phyloP scores from a whole-genome alignment of 176 grass and related monocot genomes.

The Eremochloa ophiuroides region DNA sequence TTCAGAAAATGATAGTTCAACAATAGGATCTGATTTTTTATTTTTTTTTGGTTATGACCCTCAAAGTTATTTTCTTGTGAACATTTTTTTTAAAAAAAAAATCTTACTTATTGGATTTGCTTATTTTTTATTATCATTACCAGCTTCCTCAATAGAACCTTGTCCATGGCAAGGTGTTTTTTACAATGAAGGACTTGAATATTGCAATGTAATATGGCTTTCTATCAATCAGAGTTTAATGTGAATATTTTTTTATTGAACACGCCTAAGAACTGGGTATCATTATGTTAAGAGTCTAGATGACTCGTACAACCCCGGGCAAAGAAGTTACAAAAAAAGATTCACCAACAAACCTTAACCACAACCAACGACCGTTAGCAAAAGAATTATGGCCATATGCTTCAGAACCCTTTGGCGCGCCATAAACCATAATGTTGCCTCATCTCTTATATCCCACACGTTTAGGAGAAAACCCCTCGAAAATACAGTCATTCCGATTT shows the following conservation, averaged over 20 bases:
- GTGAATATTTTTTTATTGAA: neutral
- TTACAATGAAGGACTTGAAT: neutral
- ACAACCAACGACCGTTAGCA: neutral
- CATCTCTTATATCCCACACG: neutral
- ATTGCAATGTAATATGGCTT: neutral
- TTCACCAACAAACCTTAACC: neutral
- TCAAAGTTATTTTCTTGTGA: constrained; percentile 1
- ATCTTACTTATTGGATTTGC: neutral
- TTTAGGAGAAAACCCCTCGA: neutral
- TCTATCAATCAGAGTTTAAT: neutral
- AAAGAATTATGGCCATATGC: neutral
- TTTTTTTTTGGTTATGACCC: neutral
- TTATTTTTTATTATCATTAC: neutral
- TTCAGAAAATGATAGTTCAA: neutral
- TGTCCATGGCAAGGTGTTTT: neutral
- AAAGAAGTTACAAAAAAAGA: neutral
- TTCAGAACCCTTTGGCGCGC: neutral
- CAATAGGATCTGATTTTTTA: neutral
- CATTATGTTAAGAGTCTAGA: neutral
- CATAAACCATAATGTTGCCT: neutral
- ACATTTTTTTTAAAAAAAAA: neutral
- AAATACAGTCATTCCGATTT: neutral
- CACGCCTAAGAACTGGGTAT: neutral
- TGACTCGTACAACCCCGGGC: neutral
- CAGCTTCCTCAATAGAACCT: neutral